Evolutionary conservation across 1,139 yeast species (phyloP).

Genomic region (Geotrichum candidum): DNA sequence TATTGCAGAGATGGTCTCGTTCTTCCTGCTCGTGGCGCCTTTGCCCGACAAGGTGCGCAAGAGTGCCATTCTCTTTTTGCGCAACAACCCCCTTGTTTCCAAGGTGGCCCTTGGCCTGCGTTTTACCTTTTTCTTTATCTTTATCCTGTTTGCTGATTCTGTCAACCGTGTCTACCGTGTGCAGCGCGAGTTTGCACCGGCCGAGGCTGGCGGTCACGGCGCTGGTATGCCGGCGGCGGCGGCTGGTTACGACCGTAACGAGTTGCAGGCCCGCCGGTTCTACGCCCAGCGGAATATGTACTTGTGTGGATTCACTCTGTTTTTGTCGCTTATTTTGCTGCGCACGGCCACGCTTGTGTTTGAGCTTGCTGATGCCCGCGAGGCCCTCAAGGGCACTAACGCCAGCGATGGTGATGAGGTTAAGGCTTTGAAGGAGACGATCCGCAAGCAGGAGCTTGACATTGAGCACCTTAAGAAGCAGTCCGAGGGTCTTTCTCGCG

Average conservation of each 20-base stretch:
- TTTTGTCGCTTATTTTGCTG: conserved; percentile 75
- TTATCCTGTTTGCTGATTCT: conserved; percentile 80
- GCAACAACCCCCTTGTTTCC: conserved; percentile 65
- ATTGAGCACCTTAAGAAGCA: conserved; percentile 65
- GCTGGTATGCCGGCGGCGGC: background rate
- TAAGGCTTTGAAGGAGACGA: conserved; percentile 46
- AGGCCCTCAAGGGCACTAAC: conserved; percentile 22
- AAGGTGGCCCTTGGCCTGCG: conserved; percentile 72
- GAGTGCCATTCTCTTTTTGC: conserved; percentile 55
- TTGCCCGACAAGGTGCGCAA: conserved; percentile 71
- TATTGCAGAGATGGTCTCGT: conserved; percentile 72
- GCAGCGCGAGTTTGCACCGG: conserved; percentile 44
- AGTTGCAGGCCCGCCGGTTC: conserved; percentile 82
- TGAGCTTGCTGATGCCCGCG: conserved; percentile 65
- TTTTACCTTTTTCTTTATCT: conserved; percentile 77
- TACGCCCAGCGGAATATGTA: conserved; percentile 97
- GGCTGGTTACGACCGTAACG: conserved; percentile 51
- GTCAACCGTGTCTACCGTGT: conserved; percentile 77
- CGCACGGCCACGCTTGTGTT: conserved; percentile 82
- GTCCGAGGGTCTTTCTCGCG: conserved; percentile 58
- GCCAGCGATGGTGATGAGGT: conserved; percentile 35
- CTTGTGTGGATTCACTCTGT: conserved; percentile 90
- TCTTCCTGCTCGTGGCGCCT: conserved; percentile 78
- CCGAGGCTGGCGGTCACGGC: conserved; percentile 16
- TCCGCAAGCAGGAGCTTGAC: conserved; percentile 58